phyloP scores from a whole-genome alignment of 2,329 filamentous ascomycete species.

The Sporothrix inflata region DNA sequence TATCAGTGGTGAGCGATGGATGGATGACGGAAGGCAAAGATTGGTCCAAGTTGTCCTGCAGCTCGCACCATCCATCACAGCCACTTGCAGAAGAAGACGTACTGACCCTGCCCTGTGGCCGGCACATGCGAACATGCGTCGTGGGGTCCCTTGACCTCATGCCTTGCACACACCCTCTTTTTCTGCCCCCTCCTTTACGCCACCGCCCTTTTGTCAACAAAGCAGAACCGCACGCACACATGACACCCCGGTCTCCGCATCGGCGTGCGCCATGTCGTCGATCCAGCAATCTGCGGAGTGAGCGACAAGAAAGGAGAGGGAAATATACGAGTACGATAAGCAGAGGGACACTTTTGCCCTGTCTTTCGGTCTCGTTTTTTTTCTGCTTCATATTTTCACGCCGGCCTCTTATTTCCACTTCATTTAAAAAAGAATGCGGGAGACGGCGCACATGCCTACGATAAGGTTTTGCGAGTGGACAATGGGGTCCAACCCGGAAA shows the following conservation, averaged over 20 bases:
- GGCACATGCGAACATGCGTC: not conserved
- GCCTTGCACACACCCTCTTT: not conserved
- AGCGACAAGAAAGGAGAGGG: not conserved
- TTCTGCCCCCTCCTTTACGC: not conserved
- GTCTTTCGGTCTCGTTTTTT: not conserved
- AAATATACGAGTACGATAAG: not conserved
- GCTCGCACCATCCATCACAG: not conserved
- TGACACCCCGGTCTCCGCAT: slow-evolving; percentile 15
- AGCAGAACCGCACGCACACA: not conserved
- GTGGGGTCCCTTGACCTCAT: slow-evolving; percentile 12
- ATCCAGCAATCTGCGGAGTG: not conserved
- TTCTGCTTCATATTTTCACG: not conserved
- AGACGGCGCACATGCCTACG: not conserved
- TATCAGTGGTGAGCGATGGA: not conserved
- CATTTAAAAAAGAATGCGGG: not conserved
- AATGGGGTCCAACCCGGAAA: slow-evolving; percentile 2
- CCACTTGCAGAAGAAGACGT: not conserved
- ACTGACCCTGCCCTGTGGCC: not conserved
- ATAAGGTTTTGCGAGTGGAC: not conserved
- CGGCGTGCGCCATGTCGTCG: not conserved
- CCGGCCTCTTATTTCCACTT: not conserved
- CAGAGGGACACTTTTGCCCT: not conserved
- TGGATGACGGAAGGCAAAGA: not conserved
- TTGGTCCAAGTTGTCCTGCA: slow-evolving; percentile 4
- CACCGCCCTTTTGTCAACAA: not conserved